phyloP scores from a whole-genome alignment of 305 asterid species.

The Fraxinus ornus region DNA sequence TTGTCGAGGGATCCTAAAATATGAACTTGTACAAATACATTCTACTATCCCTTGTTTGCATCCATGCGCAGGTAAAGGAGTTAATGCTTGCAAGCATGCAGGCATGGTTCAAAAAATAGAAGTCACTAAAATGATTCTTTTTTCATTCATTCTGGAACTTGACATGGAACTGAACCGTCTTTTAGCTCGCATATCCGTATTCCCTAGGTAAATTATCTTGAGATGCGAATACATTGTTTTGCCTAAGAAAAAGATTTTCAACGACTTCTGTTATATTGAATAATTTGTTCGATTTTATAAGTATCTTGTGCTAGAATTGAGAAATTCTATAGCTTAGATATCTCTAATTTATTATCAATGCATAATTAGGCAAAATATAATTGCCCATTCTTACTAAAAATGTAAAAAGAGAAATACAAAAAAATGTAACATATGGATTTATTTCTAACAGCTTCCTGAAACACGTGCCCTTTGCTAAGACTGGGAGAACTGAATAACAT shows the following conservation, averaged over 20 bases:
- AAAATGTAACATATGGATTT: neutral
- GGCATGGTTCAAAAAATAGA: neutral
- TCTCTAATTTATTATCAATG: neutral
- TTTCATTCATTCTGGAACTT: neutral
- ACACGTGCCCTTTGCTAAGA: neutral
- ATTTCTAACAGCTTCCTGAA: neutral
- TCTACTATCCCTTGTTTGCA: neutral
- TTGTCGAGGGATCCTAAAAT: neutral
- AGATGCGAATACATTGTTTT: neutral
- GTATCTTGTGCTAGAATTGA: neutral
- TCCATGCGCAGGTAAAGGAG: neutral
- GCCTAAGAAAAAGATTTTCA: neutral
- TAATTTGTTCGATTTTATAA: neutral
- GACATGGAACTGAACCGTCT: neutral
- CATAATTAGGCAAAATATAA: neutral
- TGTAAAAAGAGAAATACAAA: neutral
- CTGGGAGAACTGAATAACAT: neutral
- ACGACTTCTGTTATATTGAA: neutral
- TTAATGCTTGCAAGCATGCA: neutral
- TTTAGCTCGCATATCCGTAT: neutral
- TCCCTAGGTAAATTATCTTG: neutral
- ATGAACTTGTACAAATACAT: neutral
- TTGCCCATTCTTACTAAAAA: neutral
- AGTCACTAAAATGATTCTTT: neutral
- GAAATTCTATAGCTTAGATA: neutral